phyloP scores from a whole-genome alignment of 2,329 filamentous ascomycete genomes.

The Aspergillus pseudoviridinutans region DNA sequence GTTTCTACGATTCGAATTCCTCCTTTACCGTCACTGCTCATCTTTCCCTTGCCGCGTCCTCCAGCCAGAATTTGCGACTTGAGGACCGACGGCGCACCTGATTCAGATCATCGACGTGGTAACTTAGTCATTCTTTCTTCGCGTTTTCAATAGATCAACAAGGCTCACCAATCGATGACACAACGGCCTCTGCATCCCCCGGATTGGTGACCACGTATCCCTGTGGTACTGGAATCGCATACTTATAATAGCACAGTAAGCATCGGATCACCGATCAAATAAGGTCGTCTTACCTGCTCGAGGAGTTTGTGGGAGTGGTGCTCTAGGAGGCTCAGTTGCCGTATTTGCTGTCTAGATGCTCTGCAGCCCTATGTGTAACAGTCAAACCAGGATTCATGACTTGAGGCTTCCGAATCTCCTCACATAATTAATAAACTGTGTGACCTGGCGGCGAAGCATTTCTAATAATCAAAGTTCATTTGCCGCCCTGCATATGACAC shows the following conservation, averaged over 20 bases:
- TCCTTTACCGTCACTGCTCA: slow-evolving; percentile 25
- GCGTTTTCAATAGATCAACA: too few relatives aligned
- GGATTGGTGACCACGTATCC: slow-evolving; percentile 22
- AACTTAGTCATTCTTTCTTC: too few relatives aligned
- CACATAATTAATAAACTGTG: not conserved
- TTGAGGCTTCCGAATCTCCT: not conserved
- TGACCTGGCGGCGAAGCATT: not conserved
- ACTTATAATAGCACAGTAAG: slow-evolving; percentile 13
- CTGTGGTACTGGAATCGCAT: slow-evolving; percentile 23
- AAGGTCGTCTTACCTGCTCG: slow-evolving; percentile 14
- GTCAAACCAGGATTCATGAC: not conserved
- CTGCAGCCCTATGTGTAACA: not conserved
- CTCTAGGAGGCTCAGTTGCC: slow-evolving; percentile 20
- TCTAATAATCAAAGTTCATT: not conserved
- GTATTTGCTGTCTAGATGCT: slow-evolving; percentile 13
- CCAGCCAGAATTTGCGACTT: slow-evolving; percentile 32
- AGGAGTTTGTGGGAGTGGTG: slow-evolving; percentile 23
- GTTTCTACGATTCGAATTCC: slow-evolving; percentile 25
- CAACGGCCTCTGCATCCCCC: slow-evolving; percentile 20
- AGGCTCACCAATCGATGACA: slow-evolving; percentile 21
- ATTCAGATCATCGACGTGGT: not conserved
- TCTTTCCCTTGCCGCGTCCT: slow-evolving; percentile 29
- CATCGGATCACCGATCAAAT: not conserved
- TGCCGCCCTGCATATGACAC: not conserved
- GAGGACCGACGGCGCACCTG: slow-evolving; percentile 25